Conservation (phyloP, 495 filamentous ascomycete genomes). For the Podospora pseudoanserina region DNA sequence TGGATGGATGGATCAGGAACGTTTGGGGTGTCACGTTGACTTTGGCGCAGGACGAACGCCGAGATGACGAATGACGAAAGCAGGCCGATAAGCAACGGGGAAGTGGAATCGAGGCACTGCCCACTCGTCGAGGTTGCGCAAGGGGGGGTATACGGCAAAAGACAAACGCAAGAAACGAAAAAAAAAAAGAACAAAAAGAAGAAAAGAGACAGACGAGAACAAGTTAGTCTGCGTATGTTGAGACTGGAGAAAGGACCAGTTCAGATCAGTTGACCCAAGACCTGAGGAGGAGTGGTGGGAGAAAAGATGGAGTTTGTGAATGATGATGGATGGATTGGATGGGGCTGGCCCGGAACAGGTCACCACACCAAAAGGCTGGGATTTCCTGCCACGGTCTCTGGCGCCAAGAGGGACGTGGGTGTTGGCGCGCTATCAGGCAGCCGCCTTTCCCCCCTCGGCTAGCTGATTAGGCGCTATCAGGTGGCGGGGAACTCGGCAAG, state of each 20-base stretch:
- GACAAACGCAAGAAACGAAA: background rate
- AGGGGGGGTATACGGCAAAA: background rate
- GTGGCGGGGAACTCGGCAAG: slow-evolving; percentile 8
- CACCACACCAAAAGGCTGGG: background rate
- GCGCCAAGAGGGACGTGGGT: background rate
- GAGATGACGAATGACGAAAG: slow-evolving; percentile 11
- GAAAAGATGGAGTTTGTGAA: background rate
- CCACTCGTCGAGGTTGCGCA: slow-evolving; percentile 9
- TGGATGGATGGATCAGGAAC: background rate
- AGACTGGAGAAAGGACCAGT: background rate
- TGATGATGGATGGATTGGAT: slow-evolving; percentile 4
- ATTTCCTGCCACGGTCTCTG: background rate
- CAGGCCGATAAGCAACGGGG: background rate
- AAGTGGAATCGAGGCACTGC: slow-evolving; percentile 12
- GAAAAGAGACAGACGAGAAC: background rate
- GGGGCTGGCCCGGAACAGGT: slow-evolving; percentile 9
- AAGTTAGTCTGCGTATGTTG: background rate
- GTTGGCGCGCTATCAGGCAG: slow-evolving; percentile 12
- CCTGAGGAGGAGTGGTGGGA: background rate
- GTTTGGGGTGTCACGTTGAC: slow-evolving; percentile 5
- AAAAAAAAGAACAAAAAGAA: background rate
- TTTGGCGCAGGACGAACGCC: slow-evolving; percentile 7
- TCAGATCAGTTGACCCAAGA: background rate
- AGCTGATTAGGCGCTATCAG: slow-evolving; percentile 14
- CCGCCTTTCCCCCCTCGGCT: background rate